These are phyloP conservation scores for Ramularia collo-cygni DNA, from an alignment of 2,329 filamentous ascomycete species.

Conservation along the genomic window DNA sequence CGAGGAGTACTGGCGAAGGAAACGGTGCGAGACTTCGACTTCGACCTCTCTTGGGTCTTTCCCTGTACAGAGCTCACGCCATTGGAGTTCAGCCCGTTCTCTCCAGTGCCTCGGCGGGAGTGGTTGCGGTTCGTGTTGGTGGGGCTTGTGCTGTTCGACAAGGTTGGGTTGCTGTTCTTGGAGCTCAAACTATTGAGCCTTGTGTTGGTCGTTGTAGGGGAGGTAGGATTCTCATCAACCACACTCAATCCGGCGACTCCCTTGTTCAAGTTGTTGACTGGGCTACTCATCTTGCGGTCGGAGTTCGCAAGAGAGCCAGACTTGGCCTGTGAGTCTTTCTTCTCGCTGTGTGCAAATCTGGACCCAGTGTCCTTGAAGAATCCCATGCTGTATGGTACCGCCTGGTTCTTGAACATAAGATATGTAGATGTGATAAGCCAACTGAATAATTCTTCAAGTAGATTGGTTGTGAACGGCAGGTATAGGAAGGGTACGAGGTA, in stretches of 20 bases:
- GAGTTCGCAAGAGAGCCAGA: not conserved
- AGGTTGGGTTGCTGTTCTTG: slow-evolving; percentile 9
- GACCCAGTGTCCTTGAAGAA: slow-evolving; percentile 8
- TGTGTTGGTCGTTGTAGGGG: slow-evolving; percentile 3
- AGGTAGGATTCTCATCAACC: slow-evolving; percentile 9
- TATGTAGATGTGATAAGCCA: not conserved
- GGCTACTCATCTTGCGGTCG: slow-evolving; percentile 7
- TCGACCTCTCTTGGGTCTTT: slow-evolving; percentile 8
- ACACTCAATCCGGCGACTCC: slow-evolving; percentile 11
- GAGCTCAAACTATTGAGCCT: slow-evolving; percentile 4
- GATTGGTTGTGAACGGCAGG: not conserved
- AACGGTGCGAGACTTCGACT: slow-evolving; percentile 10
- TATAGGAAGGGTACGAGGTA: not conserved
- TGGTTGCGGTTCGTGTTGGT: not conserved
- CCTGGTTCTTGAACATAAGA: slow-evolving; percentile 14
- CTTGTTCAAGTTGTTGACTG: slow-evolving; percentile 7
- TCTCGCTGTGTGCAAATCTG: not conserved
- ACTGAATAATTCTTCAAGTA: not conserved
- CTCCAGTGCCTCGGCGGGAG: slow-evolving; percentile 10
- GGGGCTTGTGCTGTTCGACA: slow-evolving; percentile 7
- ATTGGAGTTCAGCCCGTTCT: slow-evolving; percentile 16
- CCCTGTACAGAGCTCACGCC: slow-evolving; percentile 14
- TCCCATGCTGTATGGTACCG: slow-evolving; percentile 15
- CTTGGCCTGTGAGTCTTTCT: slow-evolving; percentile 3
- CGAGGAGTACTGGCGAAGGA: slow-evolving; percentile 12